Percentiles rank a stretch among this genome's conserved stretches.
Conservation (phyloP, 129 eudicot species). For the Pittosporum tobira region DNA sequence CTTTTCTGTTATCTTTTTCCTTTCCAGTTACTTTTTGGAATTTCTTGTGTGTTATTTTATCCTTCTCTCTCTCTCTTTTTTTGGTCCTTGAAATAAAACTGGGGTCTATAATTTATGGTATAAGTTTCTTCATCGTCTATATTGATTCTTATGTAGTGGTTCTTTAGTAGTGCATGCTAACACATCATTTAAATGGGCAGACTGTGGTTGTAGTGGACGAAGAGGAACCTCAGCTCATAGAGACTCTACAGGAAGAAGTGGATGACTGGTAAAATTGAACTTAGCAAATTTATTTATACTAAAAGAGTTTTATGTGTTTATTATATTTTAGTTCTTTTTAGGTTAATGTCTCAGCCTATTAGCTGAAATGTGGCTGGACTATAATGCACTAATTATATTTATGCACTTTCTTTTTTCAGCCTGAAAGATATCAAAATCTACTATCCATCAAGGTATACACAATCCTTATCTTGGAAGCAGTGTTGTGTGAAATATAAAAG, state of each 20-base stretch:
- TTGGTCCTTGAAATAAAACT: background rate
- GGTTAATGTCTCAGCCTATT: background rate
- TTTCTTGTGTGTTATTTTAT: too few species aligned
- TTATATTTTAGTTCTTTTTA: too few species aligned
- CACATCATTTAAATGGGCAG: constrained; percentile 13
- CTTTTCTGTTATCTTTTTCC: background rate
- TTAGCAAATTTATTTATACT: too few species aligned
- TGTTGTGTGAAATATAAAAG: background rate
- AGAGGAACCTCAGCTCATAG: constrained; percentile 39
- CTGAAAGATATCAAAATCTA: constrained; percentile 37
- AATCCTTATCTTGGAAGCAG: background rate
- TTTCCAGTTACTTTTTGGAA: too few species aligned
- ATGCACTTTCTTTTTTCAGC: constrained; percentile 27
- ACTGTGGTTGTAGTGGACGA: constrained; percentile 57
- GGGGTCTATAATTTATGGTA: too few species aligned
- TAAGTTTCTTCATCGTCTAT: background rate
- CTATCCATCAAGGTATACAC: constrained; percentile 75
- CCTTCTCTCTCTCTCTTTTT: background rate
- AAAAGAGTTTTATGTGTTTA: too few species aligned
- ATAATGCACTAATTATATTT: constrained; percentile 3
- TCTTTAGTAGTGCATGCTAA: background rate
- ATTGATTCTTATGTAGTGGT: background rate
- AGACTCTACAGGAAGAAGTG: constrained; percentile 17
- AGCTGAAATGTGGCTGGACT: background rate
- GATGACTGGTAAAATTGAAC: constrained; percentile 35